Evolutionary conservation across 768 basidiomycete species (phyloP).

Genomic region (Kwoniella sp.): DNA sequence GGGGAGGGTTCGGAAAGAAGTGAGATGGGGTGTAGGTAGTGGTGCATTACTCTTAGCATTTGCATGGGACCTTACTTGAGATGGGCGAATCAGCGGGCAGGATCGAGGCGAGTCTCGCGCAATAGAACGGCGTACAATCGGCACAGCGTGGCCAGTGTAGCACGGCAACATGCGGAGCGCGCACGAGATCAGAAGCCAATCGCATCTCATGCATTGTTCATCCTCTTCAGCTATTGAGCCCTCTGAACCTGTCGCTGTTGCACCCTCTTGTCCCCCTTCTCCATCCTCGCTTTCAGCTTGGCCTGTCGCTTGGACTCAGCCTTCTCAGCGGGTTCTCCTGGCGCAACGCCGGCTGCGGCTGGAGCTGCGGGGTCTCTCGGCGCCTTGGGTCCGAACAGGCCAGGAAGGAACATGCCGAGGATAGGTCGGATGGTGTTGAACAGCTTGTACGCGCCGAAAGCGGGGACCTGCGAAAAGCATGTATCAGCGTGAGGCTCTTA

Average conservation of each 20-base stretch:
- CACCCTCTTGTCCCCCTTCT: slow-evolving; percentile 48
- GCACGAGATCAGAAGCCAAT: too few relatives aligned
- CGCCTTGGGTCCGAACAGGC: slow-evolving; percentile 34
- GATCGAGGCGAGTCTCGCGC: too few relatives aligned
- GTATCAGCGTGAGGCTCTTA: background rate
- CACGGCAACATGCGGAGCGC: too few relatives aligned
- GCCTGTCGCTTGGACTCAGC: slow-evolving; percentile 39
- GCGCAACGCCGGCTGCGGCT: slow-evolving; percentile 3
- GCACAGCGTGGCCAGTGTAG: background rate
- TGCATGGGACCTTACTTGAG: slow-evolving; percentile 7
- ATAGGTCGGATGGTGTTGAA: slow-evolving; percentile 39
- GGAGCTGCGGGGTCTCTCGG: slow-evolving; percentile 12
- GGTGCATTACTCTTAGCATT: background rate
- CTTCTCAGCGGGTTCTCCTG: slow-evolving; percentile 15
- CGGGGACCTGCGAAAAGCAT: slow-evolving; percentile 34
- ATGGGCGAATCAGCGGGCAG: too few relatives aligned
- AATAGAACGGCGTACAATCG: too few relatives aligned
- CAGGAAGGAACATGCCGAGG: slow-evolving; percentile 41
- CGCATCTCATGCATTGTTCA: background rate
- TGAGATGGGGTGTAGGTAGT: slow-evolving; percentile 1
- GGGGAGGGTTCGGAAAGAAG: slow-evolving; percentile 19
- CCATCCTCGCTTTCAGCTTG: slow-evolving; percentile 44
- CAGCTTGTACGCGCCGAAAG: slow-evolving; percentile 43
- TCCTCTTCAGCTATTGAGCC: background rate
- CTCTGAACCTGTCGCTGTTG: slow-evolving; percentile 36